Conservation (phyloP, 345 rosid genomes). For the Brassica napus region Da-Ae NC_063445.1:1201501-1202000, state of each 20-base stretch:
- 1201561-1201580: slow-evolving; percentile 81
- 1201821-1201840: background rate
- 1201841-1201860: background rate
- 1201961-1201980: too few relatives aligned
- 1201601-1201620: slow-evolving; percentile 77
- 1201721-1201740: background rate
- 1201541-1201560: slow-evolving; percentile 81
- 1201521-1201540: slow-evolving; percentile 51
- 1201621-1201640: background rate
- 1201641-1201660: background rate
- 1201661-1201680: too few relatives aligned
- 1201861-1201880: background rate
- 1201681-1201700: background rate
- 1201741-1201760: too few relatives aligned
- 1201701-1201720: slow-evolving; percentile 3
- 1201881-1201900: background rate
- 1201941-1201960: background rate
- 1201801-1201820: background rate
- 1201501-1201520: background rate
- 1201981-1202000: too few relatives aligned
- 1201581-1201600: slow-evolving; percentile 88
- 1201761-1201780: too few relatives aligned
- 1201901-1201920: background rate
- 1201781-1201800: background rate
- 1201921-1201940: background rate